Base-by-base conservation (phyloP, 768 basidiomycete genomes). In the Trametes maxima region DNA sequence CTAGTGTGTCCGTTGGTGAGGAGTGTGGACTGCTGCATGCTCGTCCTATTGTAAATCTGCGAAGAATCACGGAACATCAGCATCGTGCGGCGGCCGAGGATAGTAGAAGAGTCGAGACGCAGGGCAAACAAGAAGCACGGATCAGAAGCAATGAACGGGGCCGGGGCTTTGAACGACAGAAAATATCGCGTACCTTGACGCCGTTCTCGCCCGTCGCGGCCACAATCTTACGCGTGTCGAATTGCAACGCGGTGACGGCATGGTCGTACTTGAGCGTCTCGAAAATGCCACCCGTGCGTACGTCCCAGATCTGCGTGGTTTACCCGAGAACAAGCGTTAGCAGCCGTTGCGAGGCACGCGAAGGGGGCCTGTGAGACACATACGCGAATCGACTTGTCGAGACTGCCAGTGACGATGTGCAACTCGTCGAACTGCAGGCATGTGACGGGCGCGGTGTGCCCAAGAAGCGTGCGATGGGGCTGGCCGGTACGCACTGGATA, bases 391-490 rank as follows among this genome's bases (percentile, higher is more conserved):
- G 91, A 89, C 77, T 95, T 96, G 76, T 99, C 97, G 42, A 98
- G 79, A 72, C 92, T 92, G 40, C 97, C 97, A 54, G 90, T 95
- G 45, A 89, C 87, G 67, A 98, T 89, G 72, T 97, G 91, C 59
- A 90, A 80, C 77, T 98, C 95, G 77, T 99, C 97, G 70, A 99
- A 98, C 73, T 98, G 91, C 7, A 99, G 80, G 70, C 90, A 94
- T 2, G 94, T 98, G 51, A 99, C 86, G 10, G 97, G 95, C 0
- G 81, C 92, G 5, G 92, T 97, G 72, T 99, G 97, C 2, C 95
- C 97, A 51, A 92, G 75, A 42, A 99, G 78, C 12, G 95, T 97
- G 39, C 96, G 83, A 74, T 98, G 95, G 8, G 94, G 89, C 70
- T 98, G 96, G 6, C 97, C 97, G 33, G 96, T 99, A 46, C 97